phyloP scores from a whole-genome alignment of 495 filamentous ascomycete genomes.

The Rusavskia elegans region DNA sequence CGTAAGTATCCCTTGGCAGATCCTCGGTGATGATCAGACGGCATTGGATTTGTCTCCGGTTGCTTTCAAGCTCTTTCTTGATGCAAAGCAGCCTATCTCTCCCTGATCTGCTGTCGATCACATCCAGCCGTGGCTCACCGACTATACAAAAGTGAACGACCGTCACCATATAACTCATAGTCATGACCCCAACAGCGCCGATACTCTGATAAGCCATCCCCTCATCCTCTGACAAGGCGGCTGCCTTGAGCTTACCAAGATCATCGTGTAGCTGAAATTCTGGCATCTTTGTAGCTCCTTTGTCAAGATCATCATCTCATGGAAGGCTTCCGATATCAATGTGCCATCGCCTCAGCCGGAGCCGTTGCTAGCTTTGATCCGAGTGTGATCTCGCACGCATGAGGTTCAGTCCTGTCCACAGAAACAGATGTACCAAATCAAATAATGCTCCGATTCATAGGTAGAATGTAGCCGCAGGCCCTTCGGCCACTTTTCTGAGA shows the following conservation, averaged over 20 bases:
- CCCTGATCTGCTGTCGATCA: not conserved
- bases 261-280: not conserved
- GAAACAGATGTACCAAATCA: no score
- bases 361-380: no score
- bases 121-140: not conserved
- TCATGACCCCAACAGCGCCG: not conserved
- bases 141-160: not conserved
- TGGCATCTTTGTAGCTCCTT: not conserved
- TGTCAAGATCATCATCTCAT: no score
- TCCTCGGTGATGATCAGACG: not conserved
- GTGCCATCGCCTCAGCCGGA: no score
- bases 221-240: not conserved
- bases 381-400: no score
- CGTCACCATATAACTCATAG: not conserved
- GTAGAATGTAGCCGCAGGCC: no score
- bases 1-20: not conserved
- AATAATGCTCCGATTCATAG: no score
- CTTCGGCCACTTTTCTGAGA: no score
- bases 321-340: no score
- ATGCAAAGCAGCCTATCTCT: not conserved
- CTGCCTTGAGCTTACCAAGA: not conserved
- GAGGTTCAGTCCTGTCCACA: no score
- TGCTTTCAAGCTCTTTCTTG: not conserved
- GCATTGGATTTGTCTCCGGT: not conserved
- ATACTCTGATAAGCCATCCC: not conserved